Conservation (phyloP, 805 yeast species). For the Kuraishia ogatae region DNA sequence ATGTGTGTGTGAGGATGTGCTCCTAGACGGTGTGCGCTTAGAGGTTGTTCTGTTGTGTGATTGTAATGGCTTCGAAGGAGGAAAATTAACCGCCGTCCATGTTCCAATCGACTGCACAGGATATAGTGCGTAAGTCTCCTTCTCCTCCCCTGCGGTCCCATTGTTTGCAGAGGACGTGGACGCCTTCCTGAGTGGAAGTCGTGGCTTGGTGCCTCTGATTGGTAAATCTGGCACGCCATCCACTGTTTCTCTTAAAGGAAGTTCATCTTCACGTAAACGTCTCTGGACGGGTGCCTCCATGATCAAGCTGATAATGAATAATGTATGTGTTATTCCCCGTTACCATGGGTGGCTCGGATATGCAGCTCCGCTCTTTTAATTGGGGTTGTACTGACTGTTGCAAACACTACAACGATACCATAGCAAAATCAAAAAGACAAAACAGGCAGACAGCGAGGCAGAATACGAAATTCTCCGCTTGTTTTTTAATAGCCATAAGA, state of each 20-base stretch:
- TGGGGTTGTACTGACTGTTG: too few relatives aligned
- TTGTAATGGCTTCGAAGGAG: background rate
- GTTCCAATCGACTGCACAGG: background rate
- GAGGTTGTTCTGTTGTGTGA: background rate
- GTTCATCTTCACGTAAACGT: background rate
- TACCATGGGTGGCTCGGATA: background rate
- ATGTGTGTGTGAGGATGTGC: background rate
- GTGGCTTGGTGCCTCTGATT: background rate
- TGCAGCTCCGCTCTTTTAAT: background rate
- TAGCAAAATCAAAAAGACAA: too few relatives aligned
- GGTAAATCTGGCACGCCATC: too few relatives aligned
- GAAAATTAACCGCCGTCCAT: background rate
- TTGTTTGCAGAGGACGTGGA: background rate
- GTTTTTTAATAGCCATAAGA: too few relatives aligned
- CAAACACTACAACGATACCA: too few relatives aligned
- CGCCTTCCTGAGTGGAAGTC: background rate
- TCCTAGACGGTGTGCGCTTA: background rate
- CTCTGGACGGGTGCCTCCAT: background rate
- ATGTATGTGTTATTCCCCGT: background rate
- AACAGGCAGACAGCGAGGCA: too few relatives aligned
- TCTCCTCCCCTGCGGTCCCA: background rate
- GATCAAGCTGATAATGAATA: background rate
- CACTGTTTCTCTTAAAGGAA: background rate
- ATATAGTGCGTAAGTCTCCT: background rate
- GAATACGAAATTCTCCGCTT: too few relatives aligned